Conservation (phyloP, 139 green algal species). For the Asterochloris erici region DNA sequence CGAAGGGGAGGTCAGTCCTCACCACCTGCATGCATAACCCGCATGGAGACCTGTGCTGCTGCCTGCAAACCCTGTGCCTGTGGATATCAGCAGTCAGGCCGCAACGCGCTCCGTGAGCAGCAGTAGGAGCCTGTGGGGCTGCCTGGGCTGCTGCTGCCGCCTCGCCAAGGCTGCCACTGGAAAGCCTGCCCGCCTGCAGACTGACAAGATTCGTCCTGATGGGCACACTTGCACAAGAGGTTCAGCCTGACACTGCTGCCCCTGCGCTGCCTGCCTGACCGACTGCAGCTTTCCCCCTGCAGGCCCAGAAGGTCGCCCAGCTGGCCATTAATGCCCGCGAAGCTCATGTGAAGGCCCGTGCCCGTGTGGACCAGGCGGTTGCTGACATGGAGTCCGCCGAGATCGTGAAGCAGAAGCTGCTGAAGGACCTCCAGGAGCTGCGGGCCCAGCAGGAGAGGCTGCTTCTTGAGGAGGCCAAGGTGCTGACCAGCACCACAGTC, state of each 20-base stretch:
- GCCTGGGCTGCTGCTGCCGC: not conserved
- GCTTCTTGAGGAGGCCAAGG: not conserved
- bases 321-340: conserved; percentile 51
- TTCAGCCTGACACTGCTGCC: not conserved
- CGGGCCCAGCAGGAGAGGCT: not conserved
- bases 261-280: not conserved
- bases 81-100: too few species aligned
- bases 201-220: not conserved
- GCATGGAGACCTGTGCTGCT: conserved; percentile 1
- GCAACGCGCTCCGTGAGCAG: too few species aligned
- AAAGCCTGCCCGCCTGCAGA: not conserved
- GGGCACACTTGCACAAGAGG: too few species aligned
- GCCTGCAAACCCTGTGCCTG: not conserved
- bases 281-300: not conserved
- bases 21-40: not conserved
- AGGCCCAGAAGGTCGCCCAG: conserved; percentile 54
- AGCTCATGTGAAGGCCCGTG: conserved; percentile 1
- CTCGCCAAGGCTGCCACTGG: too few species aligned
- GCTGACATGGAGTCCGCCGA: conserved; percentile 10
- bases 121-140: not conserved
- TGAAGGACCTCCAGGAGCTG: conserved; percentile 4
- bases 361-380: conserved; percentile 9
- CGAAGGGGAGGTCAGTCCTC: conserved; percentile 37
- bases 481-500: not conserved
- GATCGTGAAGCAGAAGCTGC: conserved; percentile 11